phyloP scores from a whole-genome alignment of 192 early-diverging fungal genomes.

The Linnemannia elongata region DNA sequence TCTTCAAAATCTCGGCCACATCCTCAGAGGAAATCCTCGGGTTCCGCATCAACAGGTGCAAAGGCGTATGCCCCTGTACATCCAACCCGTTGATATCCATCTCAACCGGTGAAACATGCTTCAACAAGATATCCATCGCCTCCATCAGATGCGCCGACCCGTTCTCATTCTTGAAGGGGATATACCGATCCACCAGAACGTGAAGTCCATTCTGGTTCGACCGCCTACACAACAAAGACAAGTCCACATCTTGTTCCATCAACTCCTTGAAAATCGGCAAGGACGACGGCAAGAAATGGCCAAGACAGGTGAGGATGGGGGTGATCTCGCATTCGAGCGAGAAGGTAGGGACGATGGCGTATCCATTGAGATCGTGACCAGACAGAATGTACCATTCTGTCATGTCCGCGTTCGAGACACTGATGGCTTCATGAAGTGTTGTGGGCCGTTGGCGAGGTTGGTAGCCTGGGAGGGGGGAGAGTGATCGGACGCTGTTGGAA shows the following conservation, averaged over 20 bases:
- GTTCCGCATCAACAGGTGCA: conserved; percentile 86
- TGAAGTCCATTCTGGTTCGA: conserved; percentile 48
- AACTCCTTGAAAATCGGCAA: conserved; percentile 41
- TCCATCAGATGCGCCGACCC: conserved; percentile 41
- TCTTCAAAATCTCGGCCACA: conserved; percentile 60
- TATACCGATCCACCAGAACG: conserved; percentile 41
- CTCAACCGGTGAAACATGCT: neutral
- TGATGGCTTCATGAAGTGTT: conserved; percentile 43
- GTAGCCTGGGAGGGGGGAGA: conserved; percentile 25
- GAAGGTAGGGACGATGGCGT: conserved; percentile 42
- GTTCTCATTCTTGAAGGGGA: conserved; percentile 46
- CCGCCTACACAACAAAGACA: conserved; percentile 28
- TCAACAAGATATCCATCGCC: conserved; percentile 39
- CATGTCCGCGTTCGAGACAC: conserved; percentile 49
- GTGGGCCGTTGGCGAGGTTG: conserved; percentile 11
- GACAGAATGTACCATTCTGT: conserved; percentile 52
- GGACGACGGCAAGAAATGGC: conserved; percentile 36
- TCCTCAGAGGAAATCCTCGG: conserved; percentile 89
- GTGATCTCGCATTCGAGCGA: conserved; percentile 53
- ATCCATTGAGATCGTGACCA: conserved; percentile 53
- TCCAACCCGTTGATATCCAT: conserved; percentile 44
- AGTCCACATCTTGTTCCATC: conserved; percentile 39
- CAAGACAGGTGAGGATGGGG: conserved; percentile 47
- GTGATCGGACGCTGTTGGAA: conserved; percentile 46
- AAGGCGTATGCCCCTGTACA: conserved; percentile 29